Evolutionary conservation across 371 early-diverging fungal species (phyloP), one percentile per base, ranked within the genome.

Genomic region (Zancudomyces culisetae): DNA sequence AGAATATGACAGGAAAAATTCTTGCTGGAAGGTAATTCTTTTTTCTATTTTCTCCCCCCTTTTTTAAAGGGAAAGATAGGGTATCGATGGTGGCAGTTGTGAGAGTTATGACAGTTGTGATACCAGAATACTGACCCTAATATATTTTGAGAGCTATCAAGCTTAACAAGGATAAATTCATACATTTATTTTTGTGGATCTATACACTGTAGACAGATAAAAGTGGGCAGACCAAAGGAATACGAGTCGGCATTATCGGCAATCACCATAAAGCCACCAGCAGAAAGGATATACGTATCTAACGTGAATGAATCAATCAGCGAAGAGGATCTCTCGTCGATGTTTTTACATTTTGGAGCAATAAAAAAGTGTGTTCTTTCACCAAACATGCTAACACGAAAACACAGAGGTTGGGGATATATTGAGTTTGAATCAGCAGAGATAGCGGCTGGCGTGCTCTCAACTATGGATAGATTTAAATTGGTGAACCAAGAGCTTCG

Each of bases 331-430:
- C 60, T 87, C 51, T 48, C 60, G 24, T 73, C 71, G 48, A 76
- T 88, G 15, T 85, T 88, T 66, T 74, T 76, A 22, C 72, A 83
- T 1, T 85, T 88, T 69, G 87, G 87, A 6, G 60, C 60, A 10
- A 73, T 88, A 27, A 63, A 61, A 27, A 62, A 64, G 19, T 83
- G 81, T 41, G 67, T 45, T 45, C 26, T 26, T 45, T 45, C 59
- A 68, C 78, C 81, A 1, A 77, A 81, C 55, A 52, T 68, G 21
- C 43, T 58, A 23, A 62, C 70, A 23, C 64, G 79, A 45, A 75
- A 74, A 57, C 83, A 83, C 60, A 72, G 68, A 47, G 76, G 77
- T 12, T 79, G 73, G 68, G 85, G 83, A 13, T 83, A 74, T 52
- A 70, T 83, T 51, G 80, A 83, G 64, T 85, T 76, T 64, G 74